Conservation (phyloP, 805 yeast genomes). For the Hanseniaspora singularis region DNA sequence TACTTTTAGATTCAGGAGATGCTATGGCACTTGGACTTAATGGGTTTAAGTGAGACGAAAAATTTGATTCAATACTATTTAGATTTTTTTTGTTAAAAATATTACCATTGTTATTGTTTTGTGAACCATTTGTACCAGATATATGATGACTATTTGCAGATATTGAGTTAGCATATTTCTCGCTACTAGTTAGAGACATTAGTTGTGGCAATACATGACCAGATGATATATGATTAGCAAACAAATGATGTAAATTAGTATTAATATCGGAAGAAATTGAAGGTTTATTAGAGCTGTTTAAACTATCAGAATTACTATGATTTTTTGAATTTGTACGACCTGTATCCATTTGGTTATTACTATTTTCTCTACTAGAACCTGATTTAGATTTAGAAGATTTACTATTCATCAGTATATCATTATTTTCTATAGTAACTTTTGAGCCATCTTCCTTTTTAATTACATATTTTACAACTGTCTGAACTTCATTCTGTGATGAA, state of each 20-base stretch:
- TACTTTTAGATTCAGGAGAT: slow-evolving; percentile 20
- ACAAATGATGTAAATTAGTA: slow-evolving; percentile 19
- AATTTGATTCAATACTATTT: not conserved
- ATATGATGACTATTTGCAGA: slow-evolving; percentile 18
- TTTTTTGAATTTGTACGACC: not conserved
- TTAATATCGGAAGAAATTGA: not conserved
- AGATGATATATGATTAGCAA: slow-evolving; percentile 21
- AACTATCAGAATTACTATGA: not conserved
- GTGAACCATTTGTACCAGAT: slow-evolving; percentile 12
- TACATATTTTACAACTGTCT: slow-evolving; percentile 18
- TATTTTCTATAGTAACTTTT: slow-evolving; percentile 15
- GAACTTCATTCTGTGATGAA: no score
- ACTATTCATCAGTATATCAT: slow-evolving; percentile 3
- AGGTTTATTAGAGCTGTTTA: not conserved
- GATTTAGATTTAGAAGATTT: slow-evolving; percentile 1
- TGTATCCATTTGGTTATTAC: not conserved
- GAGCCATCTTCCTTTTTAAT: slow-evolving; percentile 19
- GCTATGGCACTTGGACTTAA: not conserved
- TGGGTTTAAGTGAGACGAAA: not conserved
- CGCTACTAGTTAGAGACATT: slow-evolving; percentile 26
- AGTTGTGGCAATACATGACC: slow-evolving; percentile 24
- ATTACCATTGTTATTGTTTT: slow-evolving; percentile 14
- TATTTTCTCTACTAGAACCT: not conserved
- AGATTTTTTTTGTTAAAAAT: slow-evolving; percentile 1
- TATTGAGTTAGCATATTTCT: slow-evolving; percentile 22